phyloP scores from a whole-genome alignment of 352 stramenopile species.

The Globisporangium abappressorium region DNA sequence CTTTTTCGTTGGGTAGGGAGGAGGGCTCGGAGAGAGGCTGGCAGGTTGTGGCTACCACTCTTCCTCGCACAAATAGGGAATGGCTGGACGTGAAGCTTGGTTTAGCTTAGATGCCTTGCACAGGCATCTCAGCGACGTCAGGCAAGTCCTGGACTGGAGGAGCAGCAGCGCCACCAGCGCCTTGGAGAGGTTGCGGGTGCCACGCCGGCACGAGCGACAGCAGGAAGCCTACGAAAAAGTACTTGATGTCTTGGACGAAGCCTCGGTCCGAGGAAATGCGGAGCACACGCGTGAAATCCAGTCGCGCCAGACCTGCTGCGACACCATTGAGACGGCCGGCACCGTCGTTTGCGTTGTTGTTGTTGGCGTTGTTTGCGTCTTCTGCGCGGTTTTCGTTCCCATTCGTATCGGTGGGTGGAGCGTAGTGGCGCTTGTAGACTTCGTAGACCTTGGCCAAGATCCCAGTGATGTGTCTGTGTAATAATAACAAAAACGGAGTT shows the following conservation, averaged over 20 bases:
- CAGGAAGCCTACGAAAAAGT: slow-evolving; percentile 72
- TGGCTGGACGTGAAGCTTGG: not conserved
- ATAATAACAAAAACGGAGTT: not conserved
- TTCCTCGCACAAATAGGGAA: not conserved
- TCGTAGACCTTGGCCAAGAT: slow-evolving; percentile 84
- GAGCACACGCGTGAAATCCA: slow-evolving; percentile 48
- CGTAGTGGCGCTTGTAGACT: slow-evolving; percentile 50
- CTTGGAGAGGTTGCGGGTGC: slow-evolving; percentile 60
- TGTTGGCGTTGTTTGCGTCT: slow-evolving; percentile 17
- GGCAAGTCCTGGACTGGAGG: slow-evolving; percentile 38
- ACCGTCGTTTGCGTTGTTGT: slow-evolving; percentile 22
- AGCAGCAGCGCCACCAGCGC: slow-evolving; percentile 17
- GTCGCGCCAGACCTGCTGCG: slow-evolving; percentile 16
- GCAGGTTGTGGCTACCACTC: not conserved
- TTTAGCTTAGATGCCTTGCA: slow-evolving; percentile 69
- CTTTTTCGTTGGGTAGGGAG: not conserved
- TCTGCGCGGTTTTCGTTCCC: slow-evolving; percentile 1
- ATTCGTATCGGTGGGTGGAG: slow-evolving; percentile 14
- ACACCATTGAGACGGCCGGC: slow-evolving; percentile 20
- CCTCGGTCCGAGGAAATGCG: slow-evolving; percentile 74
- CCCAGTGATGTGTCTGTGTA: slow-evolving; percentile 63
- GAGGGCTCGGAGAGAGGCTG: not conserved
- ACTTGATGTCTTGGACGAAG: slow-evolving; percentile 71
- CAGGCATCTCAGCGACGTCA: slow-evolving; percentile 48
- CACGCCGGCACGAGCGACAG: slow-evolving; percentile 78